phyloP scores from a whole-genome alignment of 1,139 yeast species.

The Kurtzmaniella quercitrusa region DNA sequence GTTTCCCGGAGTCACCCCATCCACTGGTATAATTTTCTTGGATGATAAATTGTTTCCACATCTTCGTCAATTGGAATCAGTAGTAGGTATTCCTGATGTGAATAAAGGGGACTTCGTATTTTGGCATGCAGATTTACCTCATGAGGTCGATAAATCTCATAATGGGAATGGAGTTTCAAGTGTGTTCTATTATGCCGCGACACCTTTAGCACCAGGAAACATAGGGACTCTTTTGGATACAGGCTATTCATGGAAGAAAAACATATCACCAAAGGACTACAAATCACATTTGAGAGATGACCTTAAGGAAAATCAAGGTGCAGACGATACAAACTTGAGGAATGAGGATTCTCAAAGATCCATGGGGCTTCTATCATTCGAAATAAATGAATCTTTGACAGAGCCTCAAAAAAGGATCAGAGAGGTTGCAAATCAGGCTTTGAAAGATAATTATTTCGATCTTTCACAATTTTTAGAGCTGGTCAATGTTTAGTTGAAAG shows the following conservation, averaged over 20 bases:
- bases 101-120: conserved; percentile 28
- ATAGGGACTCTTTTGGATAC: conserved; percentile 14
- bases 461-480: neutral
- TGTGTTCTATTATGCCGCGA: conserved; percentile 20
- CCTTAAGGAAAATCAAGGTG: conserved; percentile 13
- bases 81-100: conserved; percentile 20
- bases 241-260: conserved; percentile 10
- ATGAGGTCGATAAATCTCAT: conserved; percentile 31
- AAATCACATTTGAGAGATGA: conserved; percentile 12
- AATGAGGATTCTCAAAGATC: conserved; percentile 19
- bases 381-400: conserved; percentile 15
- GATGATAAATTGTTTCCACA: conserved; percentile 15
- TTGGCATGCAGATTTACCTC: conserved; percentile 38
- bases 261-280: conserved; percentile 14
- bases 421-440: conserved; percentile 14
- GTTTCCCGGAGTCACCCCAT: conserved; percentile 25
- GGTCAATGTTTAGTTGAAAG: neutral
- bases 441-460: neutral
- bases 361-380: conserved; percentile 20
- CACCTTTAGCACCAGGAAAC: conserved; percentile 9
- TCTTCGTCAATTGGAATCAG: conserved; percentile 11
- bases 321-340: conserved; percentile 14
- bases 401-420: conserved; percentile 19
- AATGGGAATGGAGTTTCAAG: conserved; percentile 26
- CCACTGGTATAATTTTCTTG: conserved; percentile 24